These are phyloP conservation scores for Clavispora santaluciae DNA, from an alignment of 805 yeast genomes.

Conservation along the genomic window DNA sequence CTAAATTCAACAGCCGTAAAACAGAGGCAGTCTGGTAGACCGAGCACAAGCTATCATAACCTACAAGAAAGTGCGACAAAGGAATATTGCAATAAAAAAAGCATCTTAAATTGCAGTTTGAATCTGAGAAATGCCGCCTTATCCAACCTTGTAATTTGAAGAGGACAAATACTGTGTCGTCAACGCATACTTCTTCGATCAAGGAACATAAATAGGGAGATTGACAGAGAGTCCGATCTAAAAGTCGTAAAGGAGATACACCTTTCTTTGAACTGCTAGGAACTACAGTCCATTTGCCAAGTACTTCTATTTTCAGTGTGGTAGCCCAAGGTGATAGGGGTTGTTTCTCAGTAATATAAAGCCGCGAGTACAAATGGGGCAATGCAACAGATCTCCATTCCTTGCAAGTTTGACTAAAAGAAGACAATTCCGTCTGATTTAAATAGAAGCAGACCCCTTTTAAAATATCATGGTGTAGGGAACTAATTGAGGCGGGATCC, in stretches of 20 bases:
- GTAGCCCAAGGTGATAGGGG: not conserved
- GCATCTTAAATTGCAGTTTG: not conserved
- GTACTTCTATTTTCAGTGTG: not conserved
- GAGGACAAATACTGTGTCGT: not conserved
- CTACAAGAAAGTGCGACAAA: not conserved
- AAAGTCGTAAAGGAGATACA: not conserved
- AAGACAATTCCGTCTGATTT: not conserved
- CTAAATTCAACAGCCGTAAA: not conserved
- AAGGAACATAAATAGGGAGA: not conserved
- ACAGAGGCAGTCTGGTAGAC: not conserved
- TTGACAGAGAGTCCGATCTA: not conserved
- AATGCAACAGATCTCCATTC: not conserved
- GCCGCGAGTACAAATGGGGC: not conserved
- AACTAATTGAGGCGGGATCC: not conserved
- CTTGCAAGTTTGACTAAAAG: not conserved
- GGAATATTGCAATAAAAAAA: not conserved
- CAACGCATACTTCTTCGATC: not conserved
- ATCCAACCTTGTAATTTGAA: not conserved
- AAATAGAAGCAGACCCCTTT: not conserved
- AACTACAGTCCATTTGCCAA: not conserved
- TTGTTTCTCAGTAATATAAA: not conserved
- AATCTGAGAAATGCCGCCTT: not conserved
- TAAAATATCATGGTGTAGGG: not conserved
- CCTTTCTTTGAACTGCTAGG: not conserved
- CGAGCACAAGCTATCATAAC: not conserved